phyloP scores from a whole-genome alignment of 495 filamentous ascomycete genomes.

The Penicillium salamii region DNA sequence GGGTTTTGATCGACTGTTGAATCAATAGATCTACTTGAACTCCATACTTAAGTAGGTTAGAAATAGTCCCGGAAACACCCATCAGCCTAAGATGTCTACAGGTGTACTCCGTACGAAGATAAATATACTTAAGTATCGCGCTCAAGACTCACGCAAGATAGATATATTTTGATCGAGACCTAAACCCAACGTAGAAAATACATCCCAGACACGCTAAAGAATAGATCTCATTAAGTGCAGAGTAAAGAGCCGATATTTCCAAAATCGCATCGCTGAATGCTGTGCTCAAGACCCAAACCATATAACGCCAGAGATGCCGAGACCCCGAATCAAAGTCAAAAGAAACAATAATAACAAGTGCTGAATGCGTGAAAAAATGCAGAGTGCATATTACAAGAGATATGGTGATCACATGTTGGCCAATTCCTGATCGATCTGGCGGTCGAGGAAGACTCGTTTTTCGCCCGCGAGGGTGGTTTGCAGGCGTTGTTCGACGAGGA shows the following conservation, averaged over 20 bases:
- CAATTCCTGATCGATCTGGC: conserved; percentile 87
- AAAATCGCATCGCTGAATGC: conserved; percentile 24
- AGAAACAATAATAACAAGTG: not conserved
- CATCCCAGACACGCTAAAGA: conserved; percentile 2
- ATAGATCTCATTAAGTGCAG: conserved; percentile 9
- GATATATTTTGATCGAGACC: not conserved
- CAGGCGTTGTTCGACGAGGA: conserved; percentile 85
- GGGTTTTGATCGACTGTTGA: too few species aligned
- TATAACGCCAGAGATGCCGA: conserved; percentile 34
- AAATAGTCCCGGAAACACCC: too few species aligned
- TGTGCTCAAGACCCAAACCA: conserved; percentile 12
- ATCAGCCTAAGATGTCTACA: too few species aligned
- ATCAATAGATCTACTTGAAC: too few species aligned
- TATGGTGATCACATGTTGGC: conserved; percentile 73
- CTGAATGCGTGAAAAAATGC: conserved; percentile 13
- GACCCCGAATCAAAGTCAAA: conserved; percentile 13
- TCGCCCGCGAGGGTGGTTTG: conserved; percentile 84
- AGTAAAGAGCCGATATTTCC: conserved; percentile 1
- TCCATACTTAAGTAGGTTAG: too few species aligned
- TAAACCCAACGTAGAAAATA: not conserved
- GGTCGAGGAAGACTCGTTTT: conserved; percentile 78
- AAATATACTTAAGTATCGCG: too few species aligned
- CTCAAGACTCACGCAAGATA: too few species aligned
- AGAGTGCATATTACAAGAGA: conserved; percentile 22
- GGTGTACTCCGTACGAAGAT: too few species aligned